Percentiles rank a stretch among this genome's conserved stretches.
phyloP scores from a whole-genome alignment of 2,329 filamentous ascomycete species.

The Exophiala phaeomuriformis region DNA sequence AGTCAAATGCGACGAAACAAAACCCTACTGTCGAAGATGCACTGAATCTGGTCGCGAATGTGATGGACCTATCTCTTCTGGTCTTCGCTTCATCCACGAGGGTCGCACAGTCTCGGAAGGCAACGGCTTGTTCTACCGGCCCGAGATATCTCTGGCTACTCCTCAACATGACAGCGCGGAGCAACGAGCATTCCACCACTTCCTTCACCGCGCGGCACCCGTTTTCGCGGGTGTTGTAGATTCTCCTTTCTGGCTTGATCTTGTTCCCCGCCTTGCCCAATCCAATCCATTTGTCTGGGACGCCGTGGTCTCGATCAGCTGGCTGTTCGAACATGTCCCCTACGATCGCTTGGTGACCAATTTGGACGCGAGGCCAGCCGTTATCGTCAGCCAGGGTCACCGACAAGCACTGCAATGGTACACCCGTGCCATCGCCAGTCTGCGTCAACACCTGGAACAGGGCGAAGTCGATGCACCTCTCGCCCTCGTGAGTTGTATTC shows the following conservation, averaged over 20 bases:
- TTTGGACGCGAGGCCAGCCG: background rate
- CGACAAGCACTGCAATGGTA: conserved; percentile 18
- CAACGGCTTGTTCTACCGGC: conserved; percentile 10
- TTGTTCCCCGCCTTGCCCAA: conserved; percentile 34
- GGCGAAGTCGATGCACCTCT: conserved; percentile 8
- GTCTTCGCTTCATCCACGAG: conserved; percentile 11
- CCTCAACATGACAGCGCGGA: conserved; percentile 23
- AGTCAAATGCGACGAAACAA: conserved; percentile 30
- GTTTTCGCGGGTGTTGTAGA: conserved; percentile 33
- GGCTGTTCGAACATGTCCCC: conserved; percentile 30
- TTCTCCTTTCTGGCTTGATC: conserved; percentile 33
- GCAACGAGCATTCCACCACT: conserved; percentile 35
- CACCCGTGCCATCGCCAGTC: conserved; percentile 12
- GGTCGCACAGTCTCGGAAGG: background rate
- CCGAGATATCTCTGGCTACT: conserved; percentile 8
- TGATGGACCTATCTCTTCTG: conserved; percentile 21
- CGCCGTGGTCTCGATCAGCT: conserved; percentile 34
- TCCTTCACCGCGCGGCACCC: conserved; percentile 31
- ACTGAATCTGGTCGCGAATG: conserved; percentile 25
- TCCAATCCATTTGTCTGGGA: conserved; percentile 36
- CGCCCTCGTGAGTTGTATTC: conserved; percentile 21
- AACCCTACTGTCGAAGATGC: conserved; percentile 27
- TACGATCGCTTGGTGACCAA: conserved; percentile 2
- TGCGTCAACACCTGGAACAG: conserved; percentile 6
- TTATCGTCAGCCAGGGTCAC: conserved; percentile 4